phyloP scores from a whole-genome alignment of 2,329 filamentous ascomycete genomes.

The Monosporascus sp. region DNA sequence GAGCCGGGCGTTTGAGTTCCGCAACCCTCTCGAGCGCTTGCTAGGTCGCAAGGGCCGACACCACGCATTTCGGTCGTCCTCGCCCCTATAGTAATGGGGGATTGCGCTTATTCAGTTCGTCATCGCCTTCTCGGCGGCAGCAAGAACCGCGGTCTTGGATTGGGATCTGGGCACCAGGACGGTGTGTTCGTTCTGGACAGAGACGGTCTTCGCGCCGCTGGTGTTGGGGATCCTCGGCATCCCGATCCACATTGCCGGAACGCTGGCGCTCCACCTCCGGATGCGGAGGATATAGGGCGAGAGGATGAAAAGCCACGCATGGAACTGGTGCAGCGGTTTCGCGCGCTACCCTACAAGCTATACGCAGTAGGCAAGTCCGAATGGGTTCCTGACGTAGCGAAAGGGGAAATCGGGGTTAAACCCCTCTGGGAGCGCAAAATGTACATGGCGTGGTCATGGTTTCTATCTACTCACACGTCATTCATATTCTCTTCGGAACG shows the following conservation, averaged over 20 bases:
- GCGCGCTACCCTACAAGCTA: conserved; percentile 2
- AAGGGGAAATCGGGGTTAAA: conserved; percentile 5
- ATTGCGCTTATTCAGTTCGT: conserved; percentile 3
- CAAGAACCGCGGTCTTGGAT: conserved; percentile 8
- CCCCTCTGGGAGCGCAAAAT: conserved; percentile 3
- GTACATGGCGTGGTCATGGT: conserved; percentile 14
- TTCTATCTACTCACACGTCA: conserved; percentile 13
- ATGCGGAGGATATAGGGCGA: conserved; percentile 5
- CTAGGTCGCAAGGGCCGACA: not conserved
- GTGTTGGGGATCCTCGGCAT: conserved; percentile 11
- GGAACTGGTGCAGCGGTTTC: conserved; percentile 3
- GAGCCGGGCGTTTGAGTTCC: conserved; percentile 13
- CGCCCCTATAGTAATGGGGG: not conserved
- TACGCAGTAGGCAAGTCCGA: conserved; percentile 2
- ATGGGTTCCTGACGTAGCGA: conserved; percentile 3
- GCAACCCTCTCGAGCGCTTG: conserved; percentile 12
- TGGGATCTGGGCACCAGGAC: conserved; percentile 11
- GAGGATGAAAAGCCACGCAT: not conserved
- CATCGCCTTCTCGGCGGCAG: conserved; percentile 6
- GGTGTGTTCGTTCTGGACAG: conserved; percentile 11
- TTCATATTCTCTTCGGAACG: conserved; percentile 24
- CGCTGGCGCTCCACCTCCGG: conserved; percentile 8
- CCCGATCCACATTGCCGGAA: conserved; percentile 9
- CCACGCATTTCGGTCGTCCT: not conserved
- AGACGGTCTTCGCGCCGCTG: conserved; percentile 8